A percentile compares a stretch with the other conserved stretches of the same genome.
These are phyloP conservation scores for Talaromyces sp. DNA, from an alignment of 2,329 filamentous ascomycete species.

Conservation along the genomic window DNA sequence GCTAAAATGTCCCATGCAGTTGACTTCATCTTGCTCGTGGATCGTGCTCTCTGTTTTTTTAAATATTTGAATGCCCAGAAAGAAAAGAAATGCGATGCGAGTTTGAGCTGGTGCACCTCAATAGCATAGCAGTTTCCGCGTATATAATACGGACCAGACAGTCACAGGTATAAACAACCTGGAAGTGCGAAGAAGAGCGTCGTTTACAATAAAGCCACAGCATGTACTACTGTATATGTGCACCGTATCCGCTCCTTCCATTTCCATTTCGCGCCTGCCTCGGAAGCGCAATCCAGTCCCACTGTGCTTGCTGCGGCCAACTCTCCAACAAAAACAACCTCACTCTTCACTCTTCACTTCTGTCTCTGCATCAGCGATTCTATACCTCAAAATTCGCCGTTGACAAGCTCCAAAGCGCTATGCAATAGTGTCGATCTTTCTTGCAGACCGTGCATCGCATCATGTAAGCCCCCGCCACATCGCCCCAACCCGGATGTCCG, in stretches of 20 bases:
- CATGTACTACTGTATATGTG: no score
- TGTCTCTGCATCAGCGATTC: not conserved
- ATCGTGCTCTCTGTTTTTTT: not conserved
- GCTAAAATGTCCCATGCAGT: no score
- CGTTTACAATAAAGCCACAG: no score
- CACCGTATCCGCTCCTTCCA: no score
- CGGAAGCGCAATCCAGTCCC: not conserved
- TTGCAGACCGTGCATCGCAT: not conserved
- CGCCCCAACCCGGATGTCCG: no score
- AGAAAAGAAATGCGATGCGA: no score
- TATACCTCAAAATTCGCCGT: not conserved
- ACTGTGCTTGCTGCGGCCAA: not conserved
- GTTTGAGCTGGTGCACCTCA: not conserved
- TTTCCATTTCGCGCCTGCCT: no score
- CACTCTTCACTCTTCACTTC: no score
- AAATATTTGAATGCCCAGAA: no score
- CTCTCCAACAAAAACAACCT: not conserved
- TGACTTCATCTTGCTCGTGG: no score
- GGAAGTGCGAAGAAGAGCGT: not conserved
- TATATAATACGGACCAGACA: no score
- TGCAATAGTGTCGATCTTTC: not conserved
- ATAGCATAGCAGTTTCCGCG: no score
- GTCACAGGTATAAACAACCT: not conserved
- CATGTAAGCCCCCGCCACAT: not conserved
- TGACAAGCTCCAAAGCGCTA: not conserved